Evolutionary conservation across 2,329 filamentous ascomycete genomes (phyloP), one percentile per base, ranked within the genome.

Genomic region (Bertia moriformis): DNA sequence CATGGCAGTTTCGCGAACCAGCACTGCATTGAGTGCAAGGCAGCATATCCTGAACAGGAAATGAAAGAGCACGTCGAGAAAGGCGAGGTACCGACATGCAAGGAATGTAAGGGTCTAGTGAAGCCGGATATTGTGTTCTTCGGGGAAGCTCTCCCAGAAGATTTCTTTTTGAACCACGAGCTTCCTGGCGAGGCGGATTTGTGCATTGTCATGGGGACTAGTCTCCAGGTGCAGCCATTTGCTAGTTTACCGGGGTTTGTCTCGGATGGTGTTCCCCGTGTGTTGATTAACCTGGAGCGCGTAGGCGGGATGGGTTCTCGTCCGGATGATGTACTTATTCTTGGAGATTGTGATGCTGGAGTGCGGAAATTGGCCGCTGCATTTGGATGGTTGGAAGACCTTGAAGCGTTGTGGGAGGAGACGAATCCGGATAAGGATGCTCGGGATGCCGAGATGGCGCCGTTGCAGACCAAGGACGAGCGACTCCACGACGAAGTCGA

Each of bases 61-160:
- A 94, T 96, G 82, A 70, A 69, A 49, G 61, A 72, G 44, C 72
- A 78, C 42, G 75, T 96, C 17, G 59, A 67, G 3, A 65, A 64
- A 24, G 80, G 74, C 18, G 65, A 74, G 18, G 81, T 93, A 0
- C 85, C 89, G 0, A 66, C 62, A 43, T 96, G 89, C 54, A 46
- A 59, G 29, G 59, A 62, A 15, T 96, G 89, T 54, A 64, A 70
- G 24, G 88, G 88, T 0, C 62, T 91, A 2, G 85, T 95, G 27
- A 95, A 95, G 60, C 88, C 88, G 0, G 85, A 94, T 50, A 94
- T 95, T 52, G 86, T 93, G 22, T 95, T 95, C 61, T 95, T 94
- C 49, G 87, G 87, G 38, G 87, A 88, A 54, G 58, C 71, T 1
- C 59, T 88, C 2, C 83, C 83, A 0, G 55, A 61, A 4, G 60